phyloP scores from a whole-genome alignment of 2,329 filamentous ascomycete genomes.

The Helotiales sp. region DNA sequence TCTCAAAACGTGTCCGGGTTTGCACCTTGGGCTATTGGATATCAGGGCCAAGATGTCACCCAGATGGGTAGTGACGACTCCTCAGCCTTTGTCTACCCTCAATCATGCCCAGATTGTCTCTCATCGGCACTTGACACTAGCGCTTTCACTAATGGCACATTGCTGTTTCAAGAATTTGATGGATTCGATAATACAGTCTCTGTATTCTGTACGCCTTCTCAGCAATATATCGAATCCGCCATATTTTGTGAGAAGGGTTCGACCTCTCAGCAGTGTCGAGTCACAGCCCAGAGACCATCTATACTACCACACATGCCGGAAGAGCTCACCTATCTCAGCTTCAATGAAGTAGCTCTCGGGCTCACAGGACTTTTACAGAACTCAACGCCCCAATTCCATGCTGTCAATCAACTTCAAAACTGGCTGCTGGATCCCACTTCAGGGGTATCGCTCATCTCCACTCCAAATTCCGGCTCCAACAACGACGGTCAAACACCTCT shows the following conservation, averaged over 20 bases:
- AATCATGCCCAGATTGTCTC: conserved; percentile 24
- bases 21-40: conserved; percentile 23
- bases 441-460: conserved; percentile 9
- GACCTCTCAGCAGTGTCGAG: conserved; percentile 15
- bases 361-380: conserved; percentile 21
- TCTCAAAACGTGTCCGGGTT: conserved; percentile 14
- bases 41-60: conserved; percentile 22
- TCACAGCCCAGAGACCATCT: conserved; percentile 27
- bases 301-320: conserved; percentile 19
- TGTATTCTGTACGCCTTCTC: conserved; percentile 21
- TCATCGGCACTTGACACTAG: not conserved
- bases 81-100: conserved; percentile 14
- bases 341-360: conserved; percentile 20
- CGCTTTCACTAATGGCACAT: conserved; percentile 13
- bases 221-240: conserved; percentile 24
- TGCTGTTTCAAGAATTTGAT: conserved; percentile 24
- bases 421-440: conserved; percentile 22
- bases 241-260: conserved; percentile 21
- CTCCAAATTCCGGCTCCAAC: conserved; percentile 9
- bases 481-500: conserved; percentile 10
- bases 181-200: conserved; percentile 16
- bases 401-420: conserved; percentile 24
- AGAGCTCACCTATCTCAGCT: conserved; percentile 25
- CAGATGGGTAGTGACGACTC: conserved; percentile 1
- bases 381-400: conserved; percentile 14